A percentile compares a stretch with the other conserved stretches of the same genome.
phyloP scores from a whole-genome alignment of 208 protist species.

The Trypanosomatidae sp. region DNA sequence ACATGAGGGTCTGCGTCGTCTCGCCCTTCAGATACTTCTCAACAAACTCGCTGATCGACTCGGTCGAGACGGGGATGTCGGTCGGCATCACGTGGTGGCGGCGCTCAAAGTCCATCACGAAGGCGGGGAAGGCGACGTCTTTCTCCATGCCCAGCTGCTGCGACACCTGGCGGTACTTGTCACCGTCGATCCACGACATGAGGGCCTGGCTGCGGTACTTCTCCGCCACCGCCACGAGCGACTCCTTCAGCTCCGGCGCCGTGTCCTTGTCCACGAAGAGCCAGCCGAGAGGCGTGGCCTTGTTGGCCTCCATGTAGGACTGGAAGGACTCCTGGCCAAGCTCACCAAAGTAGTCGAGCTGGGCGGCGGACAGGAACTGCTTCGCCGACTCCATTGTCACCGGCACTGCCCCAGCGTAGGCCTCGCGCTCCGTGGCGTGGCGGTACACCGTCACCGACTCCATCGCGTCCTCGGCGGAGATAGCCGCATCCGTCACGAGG shows the following conservation, averaged over 20 bases:
- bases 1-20: slow-evolving; percentile 45
- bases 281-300: slow-evolving; percentile 56
- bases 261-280: slow-evolving; percentile 57
- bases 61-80: slow-evolving; percentile 36
- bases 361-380: slow-evolving; percentile 49
- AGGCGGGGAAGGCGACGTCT: slow-evolving; percentile 68
- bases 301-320: slow-evolving; percentile 56
- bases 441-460: slow-evolving; percentile 69
- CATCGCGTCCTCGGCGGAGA: slow-evolving; percentile 45
- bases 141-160: slow-evolving; percentile 59
- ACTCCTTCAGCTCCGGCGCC: slow-evolving; percentile 23
- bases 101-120: slow-evolving; percentile 62
- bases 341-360: slow-evolving; percentile 68
- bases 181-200: slow-evolving; percentile 75
- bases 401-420: slow-evolving; percentile 33
- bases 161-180: slow-evolving; percentile 60
- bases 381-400: slow-evolving; percentile 38
- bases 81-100: slow-evolving; percentile 57
- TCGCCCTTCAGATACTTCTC: slow-evolving; percentile 56
- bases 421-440: slow-evolving; percentile 41
- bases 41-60: slow-evolving; percentile 55
- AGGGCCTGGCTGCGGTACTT: slow-evolving; percentile 70
- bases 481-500: slow-evolving; percentile 53
- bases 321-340: slow-evolving; percentile 63
- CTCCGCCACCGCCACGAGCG: slow-evolving; percentile 50